Evolutionary conservation across 108 stramenopile species (phyloP).

Genomic region (Aureococcus anophagefferens): DNA sequence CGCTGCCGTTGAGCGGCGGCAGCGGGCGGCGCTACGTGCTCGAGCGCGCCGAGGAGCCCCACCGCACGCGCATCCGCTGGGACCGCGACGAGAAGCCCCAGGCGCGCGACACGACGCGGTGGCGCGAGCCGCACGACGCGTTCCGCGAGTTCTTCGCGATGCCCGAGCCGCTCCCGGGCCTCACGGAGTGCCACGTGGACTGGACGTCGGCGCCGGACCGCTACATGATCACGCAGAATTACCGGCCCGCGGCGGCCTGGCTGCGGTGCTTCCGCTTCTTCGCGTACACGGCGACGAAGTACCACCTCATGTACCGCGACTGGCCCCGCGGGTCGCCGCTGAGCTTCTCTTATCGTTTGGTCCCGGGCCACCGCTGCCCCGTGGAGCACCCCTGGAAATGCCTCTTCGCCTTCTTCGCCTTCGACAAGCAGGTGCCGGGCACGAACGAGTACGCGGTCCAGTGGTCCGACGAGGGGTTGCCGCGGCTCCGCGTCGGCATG

Average conservation of each 20-base stretch:
- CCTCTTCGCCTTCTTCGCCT: slow-evolving; percentile 16
- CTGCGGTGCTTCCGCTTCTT: slow-evolving; percentile 9
- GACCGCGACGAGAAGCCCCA: neutral
- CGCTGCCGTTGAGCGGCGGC: neutral
- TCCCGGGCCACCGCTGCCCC: neutral
- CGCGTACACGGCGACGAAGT: slow-evolving; percentile 14
- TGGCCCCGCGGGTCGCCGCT: slow-evolving; percentile 1
- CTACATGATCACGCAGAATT: slow-evolving; percentile 1
- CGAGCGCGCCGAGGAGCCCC: neutral
- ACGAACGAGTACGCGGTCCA: neutral
- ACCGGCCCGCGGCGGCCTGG: slow-evolving; percentile 11
- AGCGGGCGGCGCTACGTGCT: neutral
- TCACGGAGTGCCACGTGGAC: slow-evolving; percentile 6
- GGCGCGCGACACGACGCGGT: neutral
- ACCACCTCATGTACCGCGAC: slow-evolving; percentile 5
- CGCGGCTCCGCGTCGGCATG: neutral
- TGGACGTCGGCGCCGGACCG: slow-evolving; percentile 15
- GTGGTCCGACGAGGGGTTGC: neutral
- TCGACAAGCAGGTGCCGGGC: slow-evolving; percentile 7
- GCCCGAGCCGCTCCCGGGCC: neutral
- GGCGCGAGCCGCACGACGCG: no score
- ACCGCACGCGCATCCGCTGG: neutral
- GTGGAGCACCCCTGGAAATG: neutral
- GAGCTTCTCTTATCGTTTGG: neutral
- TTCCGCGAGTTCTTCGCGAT: no score